Evolutionary conservation across 345 rosid species (phyloP).

Genomic region (Populus tremula): DNA sequence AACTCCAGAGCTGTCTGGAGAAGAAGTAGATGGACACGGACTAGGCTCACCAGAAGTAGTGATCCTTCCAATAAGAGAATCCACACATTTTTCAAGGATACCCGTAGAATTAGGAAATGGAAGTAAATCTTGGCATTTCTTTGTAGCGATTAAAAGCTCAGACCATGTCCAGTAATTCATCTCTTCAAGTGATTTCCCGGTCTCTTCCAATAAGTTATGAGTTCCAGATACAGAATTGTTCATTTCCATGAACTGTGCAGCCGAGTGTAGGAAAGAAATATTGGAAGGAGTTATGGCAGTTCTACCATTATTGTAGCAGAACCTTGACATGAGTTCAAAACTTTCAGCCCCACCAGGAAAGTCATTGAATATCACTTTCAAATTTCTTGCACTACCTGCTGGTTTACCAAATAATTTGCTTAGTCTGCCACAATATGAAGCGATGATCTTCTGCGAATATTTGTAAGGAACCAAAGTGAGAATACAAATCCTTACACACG

Average conservation of each 20-base stretch:
- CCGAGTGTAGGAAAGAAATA: constrained; percentile 52
- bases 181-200: constrained; percentile 62
- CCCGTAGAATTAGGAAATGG: constrained; percentile 27
- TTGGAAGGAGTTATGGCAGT: constrained; percentile 53
- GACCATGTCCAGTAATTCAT: constrained; percentile 75
- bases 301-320: constrained; percentile 70
- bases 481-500: neutral
- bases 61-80: constrained; percentile 59
- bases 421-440: constrained; percentile 59
- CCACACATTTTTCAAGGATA: constrained; percentile 50
- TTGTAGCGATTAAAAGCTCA: constrained; percentile 60
- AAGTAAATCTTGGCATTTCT: constrained; percentile 57
- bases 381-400: constrained; percentile 30
- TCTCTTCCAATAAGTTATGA: constrained; percentile 48
- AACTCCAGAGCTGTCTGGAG: constrained; percentile 68
- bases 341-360: constrained; percentile 80
- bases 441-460: constrained; percentile 59
- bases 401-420: constrained; percentile 64
- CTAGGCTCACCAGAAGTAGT: constrained; percentile 54
- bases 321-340: constrained; percentile 72
- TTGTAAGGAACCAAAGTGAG: constrained; percentile 9
- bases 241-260: constrained; percentile 81
- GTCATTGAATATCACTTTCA: constrained; percentile 76
- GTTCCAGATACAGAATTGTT: constrained; percentile 29
- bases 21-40: constrained; percentile 72